Base-by-base conservation (phyloP, 1,284 basidiomycete genomes). In the Sporisorium exsertum region DNA sequence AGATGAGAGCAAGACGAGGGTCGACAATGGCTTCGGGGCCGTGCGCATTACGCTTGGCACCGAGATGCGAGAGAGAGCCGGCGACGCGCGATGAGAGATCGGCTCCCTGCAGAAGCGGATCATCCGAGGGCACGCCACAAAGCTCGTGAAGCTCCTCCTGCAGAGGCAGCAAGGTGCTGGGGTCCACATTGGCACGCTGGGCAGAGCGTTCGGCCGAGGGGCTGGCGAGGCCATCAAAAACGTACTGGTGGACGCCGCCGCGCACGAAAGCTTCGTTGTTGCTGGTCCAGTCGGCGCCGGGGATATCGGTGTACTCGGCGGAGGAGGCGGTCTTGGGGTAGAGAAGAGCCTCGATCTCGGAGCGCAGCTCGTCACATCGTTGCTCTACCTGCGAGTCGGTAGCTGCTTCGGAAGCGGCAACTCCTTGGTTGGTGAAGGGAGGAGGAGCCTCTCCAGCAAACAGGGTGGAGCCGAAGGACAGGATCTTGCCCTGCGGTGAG, bases 391-490 rank as follows among this genome's bases (percentile, higher is more conserved):
- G 49, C 0, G 64, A 33, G 9, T 67, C 72, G n/a, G 63, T 45
- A 9, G 52, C 53, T 16, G 66, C 49, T n/a, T 58, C 57, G 20
- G 63, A 18, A 4, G 49, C 43, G 15, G 61, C 52, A 33, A 65
- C 69, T n/a, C 64, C 69, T 8, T 62, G 72, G 53, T 77, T 78
- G 72, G 64, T 72, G 64, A 74, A 69, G 18, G 70, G 77, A 24
- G 60, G 54, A 43, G 80, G 80, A 13, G 70, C 65, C 42, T 68
- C 52, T 22, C 80, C 80, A 32, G 53, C 47, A 57, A 68, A 81
- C 58, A 81, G 72, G 37, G 80, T 76, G 40, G 67, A 71, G 52
- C 79, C 77, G 22, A 81, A 81, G 27, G 74, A 75, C 37, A 81
- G 68, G 27, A 81, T 62, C 55, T 79, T 68, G 68, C 80, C 79